These are phyloP conservation scores for Cystobasidium sp. DNA, from an alignment of 1,284 basidiomycete species.

Conservation along the genomic window DNA sequence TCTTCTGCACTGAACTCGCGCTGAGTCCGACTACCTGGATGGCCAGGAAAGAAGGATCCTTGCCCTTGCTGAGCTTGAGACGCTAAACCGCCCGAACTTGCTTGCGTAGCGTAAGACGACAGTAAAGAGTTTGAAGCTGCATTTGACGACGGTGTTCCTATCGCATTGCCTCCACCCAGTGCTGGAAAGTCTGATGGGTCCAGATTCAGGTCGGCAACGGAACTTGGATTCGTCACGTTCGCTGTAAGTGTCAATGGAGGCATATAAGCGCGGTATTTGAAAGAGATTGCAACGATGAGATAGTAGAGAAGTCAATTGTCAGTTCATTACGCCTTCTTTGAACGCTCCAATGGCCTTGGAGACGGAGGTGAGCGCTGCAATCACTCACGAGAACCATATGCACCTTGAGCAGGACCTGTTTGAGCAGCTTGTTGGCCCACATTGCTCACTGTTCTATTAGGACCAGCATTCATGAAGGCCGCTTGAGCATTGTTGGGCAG, in stretches of 20 bases:
- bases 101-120: conserved; percentile 52
- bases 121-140: conserved; percentile 45
- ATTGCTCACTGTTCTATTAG: conserved; percentile 43
- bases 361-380: background rate
- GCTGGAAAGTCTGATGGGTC: conserved; percentile 85
- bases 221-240: conserved; percentile 32
- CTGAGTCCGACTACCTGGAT: background rate
- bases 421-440: conserved; percentile 42
- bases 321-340: no score
- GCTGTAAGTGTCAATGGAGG: background rate
- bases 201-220: conserved; percentile 67
- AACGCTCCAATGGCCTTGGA: no score
- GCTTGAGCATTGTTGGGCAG: conserved; percentile 35
- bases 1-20: conserved; percentile 51
- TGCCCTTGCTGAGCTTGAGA: conserved; percentile 11
- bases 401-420: conserved; percentile 27
- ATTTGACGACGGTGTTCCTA: conserved; percentile 7
- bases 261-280: background rate
- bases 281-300: background rate
- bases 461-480: conserved; percentile 42
- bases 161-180: conserved; percentile 64
- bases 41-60: conserved; percentile 23
- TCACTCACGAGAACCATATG: conserved; percentile 39
- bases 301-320: background rate
- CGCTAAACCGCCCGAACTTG: conserved; percentile 26